Evolutionary conservation across 352 stramenopile species (phyloP), one percentile per base, ranked within the genome.

Genomic region (Pythium utonaiense): DNA sequence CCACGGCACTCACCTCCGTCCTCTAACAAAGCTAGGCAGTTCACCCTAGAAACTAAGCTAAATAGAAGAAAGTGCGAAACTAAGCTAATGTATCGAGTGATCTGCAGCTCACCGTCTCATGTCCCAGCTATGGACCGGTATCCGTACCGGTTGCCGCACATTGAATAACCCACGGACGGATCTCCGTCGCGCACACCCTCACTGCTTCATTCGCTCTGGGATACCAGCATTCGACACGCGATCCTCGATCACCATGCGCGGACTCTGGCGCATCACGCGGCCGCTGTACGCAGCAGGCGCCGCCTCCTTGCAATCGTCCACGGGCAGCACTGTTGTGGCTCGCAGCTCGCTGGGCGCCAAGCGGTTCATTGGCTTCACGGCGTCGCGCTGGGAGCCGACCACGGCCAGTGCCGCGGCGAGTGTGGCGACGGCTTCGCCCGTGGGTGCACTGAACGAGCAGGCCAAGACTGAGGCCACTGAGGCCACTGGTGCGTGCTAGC

Each of bases 251-350:
- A 59, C 19, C 17, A 61, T 60, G 53, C 49, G 56, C 7, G 52
- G 41, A 33, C 40, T 71, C 24, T 67, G 38, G 47, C 64, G 64
- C 54, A 51, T 60, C 53, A 57, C 64, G 10, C 33, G 54, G n/a
- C 58, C 64, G 52, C 53, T 71, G 28, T 52, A 53, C 48, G 40
- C 57, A 30, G 53, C 52, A n/a, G 31, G 42, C 40, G 21, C 41
- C 6, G 17, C 27, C n/a, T 31, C 58, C n/a, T 30, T 40, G 6
- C 27, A 44, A n/a, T 41, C 53, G 10, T 21, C 36, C 28, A 31
- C 42, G 28, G 13, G 40, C 33, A 21, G 33, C 38, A 36, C 21
- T 19, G 49, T 28, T 38, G 22, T 53, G 47, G 25, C 47, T 10
- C 22, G 50, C 8, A 51, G 30, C 47, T 42, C 61, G 41, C 34